Evolutionary conservation across 2,329 filamentous ascomycete genomes (phyloP), one percentile per base, ranked within the genome.

Genomic region (Fusarium xylarioides): DNA sequence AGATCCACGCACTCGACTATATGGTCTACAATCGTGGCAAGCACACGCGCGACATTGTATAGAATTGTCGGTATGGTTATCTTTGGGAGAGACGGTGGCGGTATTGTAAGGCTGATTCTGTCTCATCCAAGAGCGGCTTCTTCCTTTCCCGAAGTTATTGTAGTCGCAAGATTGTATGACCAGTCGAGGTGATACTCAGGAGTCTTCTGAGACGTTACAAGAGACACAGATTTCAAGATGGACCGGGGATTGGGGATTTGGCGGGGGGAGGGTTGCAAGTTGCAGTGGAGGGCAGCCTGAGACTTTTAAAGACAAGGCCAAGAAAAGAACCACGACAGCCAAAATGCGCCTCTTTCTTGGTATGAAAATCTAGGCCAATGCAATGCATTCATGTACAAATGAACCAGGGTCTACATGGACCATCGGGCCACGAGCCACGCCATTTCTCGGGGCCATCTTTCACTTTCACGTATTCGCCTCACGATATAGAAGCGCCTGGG

Each of bases 41-140:
- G 87, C 87, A 89, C 88, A 81, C 85, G 86, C 83, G 82, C 86
- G 84, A 81, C 83, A 86, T 85, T 77, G 71, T 72, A 81, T 76
- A 70, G 56, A 60, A 47, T 52, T 40, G 64, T 63, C 26, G 42
- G 32, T 49, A 40, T 69, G 40, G 46, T 56, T 49, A 37, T 56
- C 43, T 40, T 68, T 37, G 46, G 52, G 34, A 38, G 42, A 30
- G 49, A 56, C 46, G 30, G 64, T 72, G 68, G 59, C 63, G 55
- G 63, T 46, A 35, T 68, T 58, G 44, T 46, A 66, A 56, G 63
- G 63, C 65, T 46, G 37, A 46, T 47, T 63, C 34, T 80, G 78
- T 80, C 77, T 80, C 76, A 71, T 71, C 66, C 55, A 47, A 54
- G 46, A 49, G 32, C 71, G 71, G 71, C 59, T 72, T 69, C 63